A percentile compares a stretch with the other conserved stretches of the same genome.
phyloP scores from a whole-genome alignment of 371 early-diverging fungal genomes.

The Actinomucor elegans region DNA sequence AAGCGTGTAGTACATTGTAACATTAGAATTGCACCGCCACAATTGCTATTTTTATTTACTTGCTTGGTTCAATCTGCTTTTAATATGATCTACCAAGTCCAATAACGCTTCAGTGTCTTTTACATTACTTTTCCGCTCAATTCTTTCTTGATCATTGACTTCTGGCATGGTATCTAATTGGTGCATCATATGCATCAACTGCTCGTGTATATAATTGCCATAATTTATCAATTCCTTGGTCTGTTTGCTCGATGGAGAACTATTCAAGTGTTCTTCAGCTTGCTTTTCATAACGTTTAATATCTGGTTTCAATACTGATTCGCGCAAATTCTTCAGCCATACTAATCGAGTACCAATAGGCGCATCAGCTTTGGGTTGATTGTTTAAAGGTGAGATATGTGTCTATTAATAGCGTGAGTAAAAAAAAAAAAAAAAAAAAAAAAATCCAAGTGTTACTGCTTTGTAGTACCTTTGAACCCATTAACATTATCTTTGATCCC shows the following conservation, averaged over 20 bases:
- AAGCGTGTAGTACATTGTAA: no score
- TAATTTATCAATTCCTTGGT: constrained; percentile 13
- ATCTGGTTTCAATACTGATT: constrained; percentile 12
- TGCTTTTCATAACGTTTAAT: constrained; percentile 11
- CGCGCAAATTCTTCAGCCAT: constrained; percentile 11
- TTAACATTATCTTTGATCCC: constrained; percentile 18
- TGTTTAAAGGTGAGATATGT: background rate
- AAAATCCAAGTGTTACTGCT: background rate
- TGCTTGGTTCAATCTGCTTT: background rate
- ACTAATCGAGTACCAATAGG: constrained; percentile 2
- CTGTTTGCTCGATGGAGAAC: background rate
- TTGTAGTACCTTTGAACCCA: constrained; percentile 15
- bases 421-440: no score
- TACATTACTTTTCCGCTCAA: constrained; percentile 5
- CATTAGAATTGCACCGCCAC: no score
- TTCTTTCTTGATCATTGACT: constrained; percentile 6
- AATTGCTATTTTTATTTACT: no score
- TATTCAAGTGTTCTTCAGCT: background rate
- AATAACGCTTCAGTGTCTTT: constrained; percentile 12
- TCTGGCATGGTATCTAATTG: constrained; percentile 19
- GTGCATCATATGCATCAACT: constrained; percentile 16
- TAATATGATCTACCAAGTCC: constrained; percentile 6
- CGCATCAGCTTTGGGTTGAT: constrained; percentile 10
- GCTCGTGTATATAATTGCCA: constrained; percentile 17
- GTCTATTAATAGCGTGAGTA: background rate